phyloP scores from a whole-genome alignment of 345 rosid genomes.

The Aegle marmelos region DNA sequence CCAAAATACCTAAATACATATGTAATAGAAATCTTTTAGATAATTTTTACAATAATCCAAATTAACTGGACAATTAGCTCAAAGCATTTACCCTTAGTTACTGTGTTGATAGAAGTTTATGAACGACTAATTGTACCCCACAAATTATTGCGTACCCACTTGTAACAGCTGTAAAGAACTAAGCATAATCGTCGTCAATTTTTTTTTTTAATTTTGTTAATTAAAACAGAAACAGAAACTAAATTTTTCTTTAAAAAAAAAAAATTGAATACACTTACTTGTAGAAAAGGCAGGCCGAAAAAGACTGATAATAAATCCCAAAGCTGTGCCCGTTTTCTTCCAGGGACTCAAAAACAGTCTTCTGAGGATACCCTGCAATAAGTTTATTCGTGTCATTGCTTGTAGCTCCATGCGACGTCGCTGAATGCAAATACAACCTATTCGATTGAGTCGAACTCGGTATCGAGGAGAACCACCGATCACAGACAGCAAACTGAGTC shows the following conservation, averaged over 20 bases:
- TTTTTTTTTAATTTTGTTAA: no score
- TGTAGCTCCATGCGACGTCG: slow-evolving; percentile 66
- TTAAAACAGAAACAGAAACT: background rate
- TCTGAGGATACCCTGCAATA: slow-evolving; percentile 61
- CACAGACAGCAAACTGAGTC: slow-evolving; percentile 66
- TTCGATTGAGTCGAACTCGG: slow-evolving; percentile 73
- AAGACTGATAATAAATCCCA: slow-evolving; percentile 59
- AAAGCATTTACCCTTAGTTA: no score
- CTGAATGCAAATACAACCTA: slow-evolving; percentile 59
- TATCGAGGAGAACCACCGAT: slow-evolving; percentile 72
- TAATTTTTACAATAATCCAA: no score
- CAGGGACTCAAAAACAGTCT: slow-evolving; percentile 64
- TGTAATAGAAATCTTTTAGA: no score
- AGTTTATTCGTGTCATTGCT: slow-evolving; percentile 51
- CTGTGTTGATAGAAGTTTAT: no score
- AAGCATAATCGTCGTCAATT: no score
- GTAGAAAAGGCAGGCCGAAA: slow-evolving; percentile 59
- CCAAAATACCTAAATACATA: no score
- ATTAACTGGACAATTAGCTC: no score
- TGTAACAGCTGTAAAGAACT: no score
- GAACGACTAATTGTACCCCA: no score
- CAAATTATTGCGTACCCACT: no score
- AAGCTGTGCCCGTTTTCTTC: slow-evolving; percentile 54
- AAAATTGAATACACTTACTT: slow-evolving; percentile 22
- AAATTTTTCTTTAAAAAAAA: no score